Conservation (phyloP, 2,329 filamentous ascomycete species). For the Venturia aucupariae region DNA sequence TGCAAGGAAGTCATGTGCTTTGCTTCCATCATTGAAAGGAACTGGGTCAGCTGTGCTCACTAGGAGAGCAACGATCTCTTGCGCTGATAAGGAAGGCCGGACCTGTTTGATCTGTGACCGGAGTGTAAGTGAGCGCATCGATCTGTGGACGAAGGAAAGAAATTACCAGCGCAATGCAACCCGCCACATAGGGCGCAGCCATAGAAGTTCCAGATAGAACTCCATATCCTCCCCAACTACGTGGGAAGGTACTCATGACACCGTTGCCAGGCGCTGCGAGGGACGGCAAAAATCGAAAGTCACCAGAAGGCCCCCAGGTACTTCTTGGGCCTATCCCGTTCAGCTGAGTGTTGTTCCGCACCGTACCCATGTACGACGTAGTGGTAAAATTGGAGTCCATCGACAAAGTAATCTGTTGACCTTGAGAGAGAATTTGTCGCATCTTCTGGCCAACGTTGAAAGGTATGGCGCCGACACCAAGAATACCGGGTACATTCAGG, state of each 20-base stretch:
- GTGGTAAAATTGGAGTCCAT: neutral
- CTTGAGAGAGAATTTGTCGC: neutral
- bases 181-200: neutral
- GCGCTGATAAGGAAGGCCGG: neutral
- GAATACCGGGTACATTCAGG: neutral
- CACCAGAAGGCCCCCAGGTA: neutral
- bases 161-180: neutral
- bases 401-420: neutral
- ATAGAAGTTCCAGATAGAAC: neutral
- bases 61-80: neutral
- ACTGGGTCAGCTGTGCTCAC: neutral
- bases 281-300: neutral
- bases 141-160: neutral
- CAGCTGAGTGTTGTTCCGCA: neutral
- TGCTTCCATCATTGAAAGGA: neutral
- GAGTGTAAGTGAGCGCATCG: no score
- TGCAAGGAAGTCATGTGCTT: neutral
- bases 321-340: neutral
- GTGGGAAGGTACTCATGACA: neutral
- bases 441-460: neutral
- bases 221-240: neutral
- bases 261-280: neutral
- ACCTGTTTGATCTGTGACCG: neutral
- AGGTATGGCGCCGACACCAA: neutral
- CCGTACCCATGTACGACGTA: neutral